Base-by-base conservation (phyloP, 2,329 filamentous ascomycete species). In the Rhynchosporium secalis region DNA sequence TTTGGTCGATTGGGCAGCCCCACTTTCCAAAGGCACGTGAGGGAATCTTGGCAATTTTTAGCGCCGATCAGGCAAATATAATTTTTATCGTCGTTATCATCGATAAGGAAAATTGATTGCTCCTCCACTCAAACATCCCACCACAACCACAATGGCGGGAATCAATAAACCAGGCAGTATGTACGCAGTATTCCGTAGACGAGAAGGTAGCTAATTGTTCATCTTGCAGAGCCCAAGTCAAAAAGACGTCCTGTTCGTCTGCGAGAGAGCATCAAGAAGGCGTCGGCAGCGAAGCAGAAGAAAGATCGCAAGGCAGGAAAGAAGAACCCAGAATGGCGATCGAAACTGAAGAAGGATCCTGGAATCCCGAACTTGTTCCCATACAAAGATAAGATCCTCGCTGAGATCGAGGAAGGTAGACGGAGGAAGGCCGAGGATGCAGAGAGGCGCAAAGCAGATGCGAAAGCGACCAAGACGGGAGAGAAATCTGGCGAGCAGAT, bases 281-380 rank as follows among this genome's bases (percentile, higher is more conserved):
- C 90, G 28, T 91, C 93, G 58, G 86, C 86, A 47, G 88, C 91
- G 66, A 99, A 99, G 81, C 92, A 96, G 78, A 87, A 88, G 75
- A 99, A 99, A 78, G 80, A 87, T 65, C 89, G 87, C 74, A 98
- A 96, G 82, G 82, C 87, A 61, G 92, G 90, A 61, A 98, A 96
- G 81, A 92, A 96, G 86, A 96, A 97, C 76, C 94, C 95, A 40
- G 87, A 96, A 91, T 98, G 95, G 92, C 87, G 90, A 70, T 93
- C 92, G 63, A 91, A 92, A 76, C 76, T 96, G 70, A 98, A 97
- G 85, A 99, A 98, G 80, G 95, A 99, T 72, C 95, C 94, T 29
- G 95, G 95, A 55, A 97, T 99, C 66, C 95, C 95, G 46, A 99
- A 98, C 74, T 79, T 97, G 41, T 99, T 97, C 79, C 95, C 95